These are phyloP conservation scores for Celoporthe dispersa DNA, from an alignment of 2,329 filamentous ascomycete species.

Conservation along the genomic window DNA sequence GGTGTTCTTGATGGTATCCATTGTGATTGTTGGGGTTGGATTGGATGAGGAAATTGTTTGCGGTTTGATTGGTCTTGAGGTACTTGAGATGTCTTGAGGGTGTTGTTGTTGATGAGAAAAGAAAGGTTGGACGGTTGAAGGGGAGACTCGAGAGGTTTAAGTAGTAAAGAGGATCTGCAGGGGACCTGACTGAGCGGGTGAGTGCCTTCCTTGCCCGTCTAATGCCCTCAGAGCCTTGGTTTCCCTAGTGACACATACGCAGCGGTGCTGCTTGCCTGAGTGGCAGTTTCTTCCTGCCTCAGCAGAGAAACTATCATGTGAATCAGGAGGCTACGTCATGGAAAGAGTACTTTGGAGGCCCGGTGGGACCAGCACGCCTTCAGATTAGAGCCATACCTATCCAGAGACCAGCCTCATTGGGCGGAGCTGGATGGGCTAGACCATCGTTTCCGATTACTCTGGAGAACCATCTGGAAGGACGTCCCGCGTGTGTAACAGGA, in stretches of 20 bases:
- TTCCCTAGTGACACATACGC: conserved; percentile 8
- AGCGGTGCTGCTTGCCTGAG: neutral
- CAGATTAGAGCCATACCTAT: neutral
- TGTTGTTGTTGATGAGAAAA: conserved; percentile 18
- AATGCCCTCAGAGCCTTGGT: neutral
- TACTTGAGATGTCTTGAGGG: conserved; percentile 8
- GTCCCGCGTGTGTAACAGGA: neutral
- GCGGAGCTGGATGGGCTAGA: conserved; percentile 1
- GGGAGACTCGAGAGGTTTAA: conserved; percentile 6
- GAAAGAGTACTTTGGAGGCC: neutral
- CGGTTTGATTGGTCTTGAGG: conserved; percentile 28
- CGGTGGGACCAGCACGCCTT: conserved; percentile 9
- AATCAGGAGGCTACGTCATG: conserved; percentile 12
- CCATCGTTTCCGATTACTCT: conserved; percentile 9
- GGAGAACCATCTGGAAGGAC: neutral
- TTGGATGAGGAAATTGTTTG: conserved; percentile 25
- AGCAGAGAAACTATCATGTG: conserved; percentile 8
- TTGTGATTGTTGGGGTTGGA: conserved; percentile 36
- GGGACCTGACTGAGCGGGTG: neutral
- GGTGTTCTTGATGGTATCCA: conserved; percentile 53
- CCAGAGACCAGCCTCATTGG: neutral
- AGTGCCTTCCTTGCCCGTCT: neutral
- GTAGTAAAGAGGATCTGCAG: conserved; percentile 10
- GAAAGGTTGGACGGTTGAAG: neutral
- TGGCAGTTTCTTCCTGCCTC: conserved; percentile 1